phyloP scores from a whole-genome alignment of 169 alveolate genomes.

The Cyclospora cayetanensis region DNA sequence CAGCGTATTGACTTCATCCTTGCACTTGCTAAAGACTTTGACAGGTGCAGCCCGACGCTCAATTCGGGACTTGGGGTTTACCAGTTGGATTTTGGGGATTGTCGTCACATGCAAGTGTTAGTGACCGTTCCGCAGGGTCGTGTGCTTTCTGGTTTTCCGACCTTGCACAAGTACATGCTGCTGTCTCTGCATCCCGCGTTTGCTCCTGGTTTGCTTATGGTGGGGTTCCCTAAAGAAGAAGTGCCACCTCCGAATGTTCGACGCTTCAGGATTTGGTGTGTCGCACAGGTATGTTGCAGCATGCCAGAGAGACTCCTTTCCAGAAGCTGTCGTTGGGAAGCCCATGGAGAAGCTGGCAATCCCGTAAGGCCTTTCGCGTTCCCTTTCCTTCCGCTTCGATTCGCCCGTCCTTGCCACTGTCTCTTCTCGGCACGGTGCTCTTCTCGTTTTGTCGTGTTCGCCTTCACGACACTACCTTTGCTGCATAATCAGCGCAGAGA shows the following conservation, averaged over 20 bases:
- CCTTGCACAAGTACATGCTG: background rate
- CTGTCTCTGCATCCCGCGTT: background rate
- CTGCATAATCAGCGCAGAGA: background rate
- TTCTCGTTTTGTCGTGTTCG: background rate
- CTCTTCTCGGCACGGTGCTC: too few relatives aligned
- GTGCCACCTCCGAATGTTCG: too few relatives aligned
- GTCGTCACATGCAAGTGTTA: background rate
- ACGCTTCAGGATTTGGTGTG: too few relatives aligned
- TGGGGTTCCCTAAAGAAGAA: too few relatives aligned
- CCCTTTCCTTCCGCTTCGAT: background rate
- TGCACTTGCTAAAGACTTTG: conserved; percentile 70
- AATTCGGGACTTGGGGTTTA: background rate
- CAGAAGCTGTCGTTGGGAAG: conserved; percentile 63
- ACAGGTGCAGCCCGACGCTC: conserved; percentile 43
- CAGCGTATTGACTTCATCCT: conserved; percentile 70
- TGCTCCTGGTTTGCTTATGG: background rate
- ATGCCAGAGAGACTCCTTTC: conserved; percentile 9
- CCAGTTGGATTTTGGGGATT: background rate
- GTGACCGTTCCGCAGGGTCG: background rate
- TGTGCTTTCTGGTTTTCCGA: background rate
- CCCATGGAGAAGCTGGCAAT: background rate
- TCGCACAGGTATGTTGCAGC: conserved; percentile 50
- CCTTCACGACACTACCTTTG: background rate
- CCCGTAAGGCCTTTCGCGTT: conserved; percentile 14
- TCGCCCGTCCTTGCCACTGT: too few relatives aligned